These are phyloP conservation scores for Crithidia acanthocephali DNA, from an alignment of 208 protist species.

Conservation along the genomic window DNA sequence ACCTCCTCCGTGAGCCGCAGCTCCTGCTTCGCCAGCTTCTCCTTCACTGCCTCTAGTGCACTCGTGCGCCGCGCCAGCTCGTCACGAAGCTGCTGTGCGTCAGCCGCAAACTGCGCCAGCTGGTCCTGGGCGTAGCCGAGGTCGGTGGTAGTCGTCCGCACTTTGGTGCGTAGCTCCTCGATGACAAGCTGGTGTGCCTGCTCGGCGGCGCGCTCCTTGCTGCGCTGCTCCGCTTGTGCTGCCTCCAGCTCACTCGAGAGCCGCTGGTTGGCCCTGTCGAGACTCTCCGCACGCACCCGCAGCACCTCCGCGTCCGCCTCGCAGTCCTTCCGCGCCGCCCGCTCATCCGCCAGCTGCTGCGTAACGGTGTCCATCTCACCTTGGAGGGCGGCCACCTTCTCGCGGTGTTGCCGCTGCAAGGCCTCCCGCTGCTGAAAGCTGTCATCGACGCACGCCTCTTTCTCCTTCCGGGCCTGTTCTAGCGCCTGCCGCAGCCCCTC, in stretches of 20 bases:
- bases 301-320: conserved; percentile 68
- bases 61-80: conserved; percentile 50
- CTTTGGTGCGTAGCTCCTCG: conserved; percentile 59
- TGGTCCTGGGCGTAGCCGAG: conserved; percentile 67
- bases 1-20: conserved; percentile 20
- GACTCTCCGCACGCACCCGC: conserved; percentile 50
- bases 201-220: conserved; percentile 50
- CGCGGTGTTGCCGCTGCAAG: conserved; percentile 58
- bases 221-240: conserved; percentile 56
- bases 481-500: conserved; percentile 60
- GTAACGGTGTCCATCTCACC: conserved; percentile 42
- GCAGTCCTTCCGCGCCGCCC: conserved; percentile 53
- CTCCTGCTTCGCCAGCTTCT: conserved; percentile 27
- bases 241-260: conserved; percentile 59
- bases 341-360: conserved; percentile 63
- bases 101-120: conserved; percentile 52
- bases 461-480: conserved; percentile 61
- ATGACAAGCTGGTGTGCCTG: conserved; percentile 55
- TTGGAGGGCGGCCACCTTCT: conserved; percentile 60
- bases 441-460: conserved; percentile 52
- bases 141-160: conserved; percentile 48
- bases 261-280: conserved; percentile 45
- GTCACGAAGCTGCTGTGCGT: conserved; percentile 61
- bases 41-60: conserved; percentile 40
- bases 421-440: conserved; percentile 53